Conservation (phyloP, 2,329 filamentous ascomycete genomes). For the Fusarium begoniae region DNA sequence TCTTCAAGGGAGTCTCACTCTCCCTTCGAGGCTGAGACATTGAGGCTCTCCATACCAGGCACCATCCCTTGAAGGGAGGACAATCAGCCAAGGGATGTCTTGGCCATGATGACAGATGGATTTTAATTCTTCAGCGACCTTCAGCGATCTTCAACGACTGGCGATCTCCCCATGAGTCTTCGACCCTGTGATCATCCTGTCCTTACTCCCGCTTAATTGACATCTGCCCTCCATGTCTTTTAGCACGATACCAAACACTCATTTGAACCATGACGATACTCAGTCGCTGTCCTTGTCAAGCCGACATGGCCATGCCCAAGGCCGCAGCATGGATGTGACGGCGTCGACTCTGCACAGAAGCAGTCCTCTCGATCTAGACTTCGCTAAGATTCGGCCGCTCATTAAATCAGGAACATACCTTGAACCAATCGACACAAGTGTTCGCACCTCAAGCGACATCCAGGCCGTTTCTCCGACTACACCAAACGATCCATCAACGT, state of each 20-base stretch:
- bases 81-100: background rate
- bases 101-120: background rate
- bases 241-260: background rate
- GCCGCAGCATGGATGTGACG: conserved; percentile 15
- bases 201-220: background rate
- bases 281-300: background rate
- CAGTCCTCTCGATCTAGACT: conserved; percentile 24
- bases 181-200: background rate
- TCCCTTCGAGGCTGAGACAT: background rate
- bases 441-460: background rate
- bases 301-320: background rate
- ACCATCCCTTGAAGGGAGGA: conserved; percentile 7
- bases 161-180: background rate
- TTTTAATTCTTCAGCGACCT: background rate
- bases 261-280: background rate
- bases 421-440: background rate
- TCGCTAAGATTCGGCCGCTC: conserved; percentile 8
- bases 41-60: background rate
- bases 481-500: background rate
- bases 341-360: conserved; percentile 20
- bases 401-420: background rate
- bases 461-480: background rate
- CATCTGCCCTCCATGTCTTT: conserved; percentile 2
- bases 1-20: background rate
- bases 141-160: background rate